phyloP scores from a whole-genome alignment of 179 eudicot genomes.

The Spergularia azorica region DNA sequence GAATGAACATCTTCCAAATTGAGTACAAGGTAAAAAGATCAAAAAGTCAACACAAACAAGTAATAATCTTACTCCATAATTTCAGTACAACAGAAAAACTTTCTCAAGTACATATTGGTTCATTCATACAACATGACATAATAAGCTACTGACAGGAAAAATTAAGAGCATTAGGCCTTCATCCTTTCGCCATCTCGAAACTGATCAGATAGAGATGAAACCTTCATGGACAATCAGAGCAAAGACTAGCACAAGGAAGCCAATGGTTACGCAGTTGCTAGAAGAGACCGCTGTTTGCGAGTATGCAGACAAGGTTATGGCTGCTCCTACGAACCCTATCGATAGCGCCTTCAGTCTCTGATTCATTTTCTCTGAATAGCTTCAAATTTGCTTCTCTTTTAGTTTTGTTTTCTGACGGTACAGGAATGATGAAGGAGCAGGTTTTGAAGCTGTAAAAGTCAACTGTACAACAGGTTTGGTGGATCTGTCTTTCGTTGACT shows the following conservation, averaged over 20 bases:
- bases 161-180: not conserved
- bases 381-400: not conserved
- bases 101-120: not conserved
- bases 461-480: conserved; percentile 18
- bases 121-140: not conserved
- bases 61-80: too few species aligned
- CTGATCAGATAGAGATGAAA: conserved; percentile 26
- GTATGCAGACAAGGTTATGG: conserved; percentile 72
- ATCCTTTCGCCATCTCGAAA: too few species aligned
- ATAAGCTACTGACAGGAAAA: too few species aligned
- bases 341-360: conserved; percentile 51
- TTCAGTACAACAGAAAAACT: too few species aligned
- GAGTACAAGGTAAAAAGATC: too few species aligned
- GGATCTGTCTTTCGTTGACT: conserved; percentile 29
- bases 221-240: conserved; percentile 51
- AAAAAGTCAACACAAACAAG: too few species aligned
- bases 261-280: conserved; percentile 48
- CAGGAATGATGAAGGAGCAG: not conserved
- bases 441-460: conserved; percentile 21
- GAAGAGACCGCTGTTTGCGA: conserved; percentile 55
- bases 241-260: conserved; percentile 59
- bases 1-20: not conserved
- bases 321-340: conserved; percentile 69
- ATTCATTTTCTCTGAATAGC: conserved; percentile 39
- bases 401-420: conserved; percentile 3